Evolutionary conservation across 2,329 filamentous ascomycete genomes (phyloP).

Genomic region (Trichothecium sympodiale): DNA sequence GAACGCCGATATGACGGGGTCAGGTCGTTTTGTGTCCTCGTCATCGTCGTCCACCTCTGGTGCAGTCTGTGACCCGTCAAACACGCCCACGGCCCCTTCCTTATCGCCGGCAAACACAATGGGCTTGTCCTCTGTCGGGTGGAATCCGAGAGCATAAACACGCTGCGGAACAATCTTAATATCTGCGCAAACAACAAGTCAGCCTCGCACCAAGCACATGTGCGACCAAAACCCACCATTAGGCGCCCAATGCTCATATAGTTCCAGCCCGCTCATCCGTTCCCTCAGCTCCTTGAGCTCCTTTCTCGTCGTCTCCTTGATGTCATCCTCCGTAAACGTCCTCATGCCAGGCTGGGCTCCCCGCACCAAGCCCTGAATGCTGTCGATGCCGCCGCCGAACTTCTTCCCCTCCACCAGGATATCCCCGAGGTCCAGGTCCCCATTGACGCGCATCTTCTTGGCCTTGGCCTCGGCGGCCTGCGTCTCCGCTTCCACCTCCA

Average conservation of each 20-base stretch:
- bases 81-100: conserved; percentile 78
- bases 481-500: conserved; percentile 35
- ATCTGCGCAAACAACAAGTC: conserved; percentile 32
- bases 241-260: conserved; percentile 79
- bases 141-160: conserved; percentile 78
- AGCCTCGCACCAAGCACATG: not conserved
- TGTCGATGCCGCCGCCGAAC: conserved; percentile 57
- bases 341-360: conserved; percentile 70
- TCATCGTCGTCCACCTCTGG: conserved; percentile 53
- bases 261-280: conserved; percentile 62
- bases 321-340: conserved; percentile 78
- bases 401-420: conserved; percentile 72
- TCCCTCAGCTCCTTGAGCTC: conserved; percentile 62
- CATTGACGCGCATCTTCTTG: conserved; percentile 45
- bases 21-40: conserved; percentile 53
- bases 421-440: conserved; percentile 60
- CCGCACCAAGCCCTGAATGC: conserved; percentile 46
- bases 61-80: conserved; percentile 69
- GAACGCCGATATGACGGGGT: conserved; percentile 77
- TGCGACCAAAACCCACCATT: conserved; percentile 43
- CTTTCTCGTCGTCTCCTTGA: conserved; percentile 68
- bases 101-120: conserved; percentile 93
- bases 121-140: conserved; percentile 76
- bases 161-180: conserved; percentile 88
- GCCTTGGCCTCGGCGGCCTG: conserved; percentile 32